phyloP scores from a whole-genome alignment of 805 yeast genomes.

The Torulaspora microellipsoides region DNA sequence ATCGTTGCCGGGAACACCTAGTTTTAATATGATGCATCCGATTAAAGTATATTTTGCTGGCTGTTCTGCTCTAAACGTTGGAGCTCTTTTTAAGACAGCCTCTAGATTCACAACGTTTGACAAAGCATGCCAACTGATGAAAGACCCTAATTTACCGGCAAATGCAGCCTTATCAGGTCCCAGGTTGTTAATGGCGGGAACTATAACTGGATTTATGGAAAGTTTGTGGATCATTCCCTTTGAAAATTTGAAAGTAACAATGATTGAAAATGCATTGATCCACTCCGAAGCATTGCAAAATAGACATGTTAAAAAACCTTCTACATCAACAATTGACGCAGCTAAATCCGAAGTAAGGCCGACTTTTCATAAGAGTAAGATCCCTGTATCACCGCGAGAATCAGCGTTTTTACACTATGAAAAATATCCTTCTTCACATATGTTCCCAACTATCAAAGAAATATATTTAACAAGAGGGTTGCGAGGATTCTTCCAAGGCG shows the following conservation, averaged over 20 bases:
- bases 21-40: conserved; percentile 28
- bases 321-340: not conserved
- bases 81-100: conserved; percentile 67
- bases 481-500: conserved; percentile 76
- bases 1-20: conserved; percentile 34
- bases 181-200: conserved; percentile 76
- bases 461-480: conserved; percentile 71
- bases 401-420: conserved; percentile 38
- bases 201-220: conserved; percentile 77
- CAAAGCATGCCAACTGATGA: conserved; percentile 59
- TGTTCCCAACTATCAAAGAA: conserved; percentile 52
- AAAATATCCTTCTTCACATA: conserved; percentile 49
- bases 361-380: conserved; percentile 30
- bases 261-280: conserved; percentile 64
- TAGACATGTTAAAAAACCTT: not conserved
- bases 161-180: conserved; percentile 69
- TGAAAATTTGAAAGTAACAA: conserved; percentile 74
- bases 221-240: conserved; percentile 84
- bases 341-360: conserved; percentile 11
- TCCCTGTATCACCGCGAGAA: conserved; percentile 33
- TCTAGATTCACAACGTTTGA: conserved; percentile 73
- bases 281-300: conserved; percentile 17
- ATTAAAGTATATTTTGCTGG: conserved; percentile 49
- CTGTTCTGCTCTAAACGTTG: conserved; percentile 68
- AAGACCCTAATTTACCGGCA: conserved; percentile 43